Percentiles rank a stretch among this genome's conserved stretches.
Conservation (phyloP, 2,329 filamentous ascomycete species). For the Lachnellula hyalina region DNA sequence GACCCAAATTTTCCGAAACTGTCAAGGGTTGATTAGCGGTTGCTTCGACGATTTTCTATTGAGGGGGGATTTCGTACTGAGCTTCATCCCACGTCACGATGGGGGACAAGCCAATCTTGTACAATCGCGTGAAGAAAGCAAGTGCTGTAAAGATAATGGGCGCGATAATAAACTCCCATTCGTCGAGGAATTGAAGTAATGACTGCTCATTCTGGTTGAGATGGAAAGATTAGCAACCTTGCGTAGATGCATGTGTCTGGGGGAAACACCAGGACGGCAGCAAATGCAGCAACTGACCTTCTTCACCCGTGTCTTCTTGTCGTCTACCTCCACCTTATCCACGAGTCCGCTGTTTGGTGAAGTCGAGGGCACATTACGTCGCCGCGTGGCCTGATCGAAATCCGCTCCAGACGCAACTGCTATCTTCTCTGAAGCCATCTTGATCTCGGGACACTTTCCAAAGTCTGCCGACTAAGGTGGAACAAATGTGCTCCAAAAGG, state of each 20-base stretch:
- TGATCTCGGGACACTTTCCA: constrained; percentile 2
- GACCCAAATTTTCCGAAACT: constrained; percentile 97
- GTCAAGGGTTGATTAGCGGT: constrained; percentile 15
- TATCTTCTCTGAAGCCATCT: constrained; percentile 41
- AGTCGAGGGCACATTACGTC: constrained; percentile 46
- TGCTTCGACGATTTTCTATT: constrained; percentile 21
- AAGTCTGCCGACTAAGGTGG: not conserved
- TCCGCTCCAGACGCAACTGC: constrained; percentile 57
- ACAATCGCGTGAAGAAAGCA: constrained; percentile 62
- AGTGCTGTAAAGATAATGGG: constrained; percentile 56
- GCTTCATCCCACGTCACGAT: constrained; percentile 76
- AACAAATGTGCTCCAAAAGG: not conserved
- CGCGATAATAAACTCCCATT: constrained; percentile 59
- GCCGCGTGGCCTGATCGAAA: constrained; percentile 47
- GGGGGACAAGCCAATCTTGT: constrained; percentile 65
- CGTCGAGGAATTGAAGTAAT: constrained; percentile 55
- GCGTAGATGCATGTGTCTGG: not conserved
- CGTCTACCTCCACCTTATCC: constrained; percentile 41
- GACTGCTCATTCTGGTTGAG: constrained; percentile 43
- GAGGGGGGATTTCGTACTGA: constrained; percentile 47
- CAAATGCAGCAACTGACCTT: constrained; percentile 40
- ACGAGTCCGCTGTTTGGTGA: constrained; percentile 34
- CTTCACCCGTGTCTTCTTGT: constrained; percentile 54
- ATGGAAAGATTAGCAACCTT: constrained; percentile 19
- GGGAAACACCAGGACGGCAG: not conserved